Evolutionary conservation across 2,329 filamentous ascomycete species (phyloP), one percentile per base, ranked within the genome.

Genomic region (Pseudocercospora fuligena): DNA sequence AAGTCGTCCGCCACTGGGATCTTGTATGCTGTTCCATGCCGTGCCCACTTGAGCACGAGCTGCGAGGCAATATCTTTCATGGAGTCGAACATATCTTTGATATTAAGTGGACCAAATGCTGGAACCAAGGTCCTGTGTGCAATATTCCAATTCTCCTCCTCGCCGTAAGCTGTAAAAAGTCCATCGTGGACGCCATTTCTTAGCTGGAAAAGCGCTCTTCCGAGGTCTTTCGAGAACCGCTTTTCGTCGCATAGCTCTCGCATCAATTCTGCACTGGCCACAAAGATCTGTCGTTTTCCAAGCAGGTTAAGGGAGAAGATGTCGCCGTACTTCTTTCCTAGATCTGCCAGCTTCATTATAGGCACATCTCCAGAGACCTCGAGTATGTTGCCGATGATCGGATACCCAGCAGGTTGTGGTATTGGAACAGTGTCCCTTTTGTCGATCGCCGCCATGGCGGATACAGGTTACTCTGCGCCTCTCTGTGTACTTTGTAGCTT

Each of bases 91-190:
- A 92, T 92, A 66, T 79, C 81, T 36, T 86, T 84, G 72, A 92
- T 92, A 1, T 86, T 83, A 29, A 92, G 76, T 0, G 90, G 90
- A 0, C 90, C 90, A 75, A 92, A 92, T 2, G 89, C 89, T 0
- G 90, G 89, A 73, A 90, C 85, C 62, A 92, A 80, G 16, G 89
- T 80, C 23, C 88, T 81, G 91, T 74, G 78, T 7, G 71, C 73
- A 11, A 66, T 66, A 33, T 53, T 53, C 73, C 73, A 75, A 31
- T 74, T 72, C 51, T 64, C 63, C 66, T 84, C 82, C 1, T 77
- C 80, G 19, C 78, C 70, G 67, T 79, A 75, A 4, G 80, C 88
- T 0, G 89, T 91, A 74, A 92, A 91, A 5, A 92, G 82, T 19
- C 89, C 89, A 80, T 90, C 88, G 63, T 86, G 82, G 0, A 88